These are phyloP conservation scores for Pichia sporocuriosa DNA, from an alignment of 805 yeast genomes.

Conservation along the genomic window DNA sequence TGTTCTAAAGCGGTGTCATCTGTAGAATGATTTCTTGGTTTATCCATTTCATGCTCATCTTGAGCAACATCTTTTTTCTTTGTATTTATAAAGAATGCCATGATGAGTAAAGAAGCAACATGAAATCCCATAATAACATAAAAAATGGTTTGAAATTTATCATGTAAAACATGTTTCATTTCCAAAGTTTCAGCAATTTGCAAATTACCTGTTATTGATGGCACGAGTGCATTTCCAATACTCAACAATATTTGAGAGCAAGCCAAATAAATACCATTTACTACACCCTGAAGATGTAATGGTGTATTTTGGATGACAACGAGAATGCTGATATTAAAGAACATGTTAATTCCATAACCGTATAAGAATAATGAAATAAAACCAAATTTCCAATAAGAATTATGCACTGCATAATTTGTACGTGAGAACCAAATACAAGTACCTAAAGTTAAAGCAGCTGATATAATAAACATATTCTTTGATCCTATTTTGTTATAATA, in stretches of 20 bases:
- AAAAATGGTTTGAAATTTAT: slow-evolving; percentile 5
- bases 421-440: slow-evolving; percentile 18
- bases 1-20: no score
- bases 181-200: neutral
- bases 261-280: slow-evolving; percentile 16
- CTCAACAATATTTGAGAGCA: slow-evolving; percentile 15
- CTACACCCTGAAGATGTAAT: slow-evolving; percentile 17
- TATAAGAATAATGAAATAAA: slow-evolving; percentile 20
- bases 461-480: slow-evolving; percentile 15
- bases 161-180: slow-evolving; percentile 3
- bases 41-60: no score
- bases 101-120: neutral
- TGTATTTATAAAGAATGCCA: neutral
- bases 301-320: slow-evolving; percentile 23
- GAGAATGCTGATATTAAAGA: slow-evolving; percentile 30
- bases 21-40: no score
- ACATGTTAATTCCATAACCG: slow-evolving; percentile 24
- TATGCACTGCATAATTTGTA: slow-evolving; percentile 11
- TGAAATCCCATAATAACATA: slow-evolving; percentile 10
- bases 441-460: slow-evolving; percentile 12
- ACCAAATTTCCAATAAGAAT: slow-evolving; percentile 23
- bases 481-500: slow-evolving; percentile 19
- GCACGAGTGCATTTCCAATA: slow-evolving; percentile 15
- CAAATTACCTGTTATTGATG: slow-evolving; percentile 14
- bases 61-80: neutral